These are phyloP conservation scores for Arabis alpina DNA, from an alignment of 345 rosid species.

Conservation along the genomic window DNA sequence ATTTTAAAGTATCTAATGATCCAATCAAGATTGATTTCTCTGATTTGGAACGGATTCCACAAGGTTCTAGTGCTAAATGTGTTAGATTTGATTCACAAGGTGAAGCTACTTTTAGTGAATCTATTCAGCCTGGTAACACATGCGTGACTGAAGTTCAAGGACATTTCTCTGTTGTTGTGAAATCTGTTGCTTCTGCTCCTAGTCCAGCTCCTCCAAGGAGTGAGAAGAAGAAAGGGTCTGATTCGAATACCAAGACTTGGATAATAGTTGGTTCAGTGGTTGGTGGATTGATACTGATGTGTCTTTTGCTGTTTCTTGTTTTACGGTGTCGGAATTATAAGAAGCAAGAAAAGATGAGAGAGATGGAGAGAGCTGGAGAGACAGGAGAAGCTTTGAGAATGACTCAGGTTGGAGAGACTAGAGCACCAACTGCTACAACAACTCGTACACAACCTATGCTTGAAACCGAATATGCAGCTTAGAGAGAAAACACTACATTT, in stretches of 20 bases:
- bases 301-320: constrained; percentile 52
- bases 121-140: constrained; percentile 51
- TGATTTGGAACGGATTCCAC: constrained; percentile 52
- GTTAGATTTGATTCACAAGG: constrained; percentile 74
- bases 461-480: constrained; percentile 83
- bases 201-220: constrained; percentile 45
- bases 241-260: constrained; percentile 50
- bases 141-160: constrained; percentile 71
- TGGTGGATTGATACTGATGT: constrained; percentile 67
- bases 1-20: constrained; percentile 49
- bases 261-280: constrained; percentile 79
- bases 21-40: constrained; percentile 71
- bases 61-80: constrained; percentile 67
- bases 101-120: constrained; percentile 54
- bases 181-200: constrained; percentile 59
- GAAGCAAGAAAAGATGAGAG: constrained; percentile 65
- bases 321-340: constrained; percentile 64
- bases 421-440: constrained; percentile 80
- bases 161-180: constrained; percentile 82
- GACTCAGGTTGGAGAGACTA: constrained; percentile 79
- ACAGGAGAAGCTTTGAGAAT: constrained; percentile 81
- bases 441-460: constrained; percentile 91
- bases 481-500: constrained; percentile 23
- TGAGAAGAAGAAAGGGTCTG: constrained; percentile 42
- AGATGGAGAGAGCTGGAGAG: constrained; percentile 96